phyloP scores from a whole-genome alignment of 306 rosid genomes.

The Ammopiptanthus mongolicus region DNA sequence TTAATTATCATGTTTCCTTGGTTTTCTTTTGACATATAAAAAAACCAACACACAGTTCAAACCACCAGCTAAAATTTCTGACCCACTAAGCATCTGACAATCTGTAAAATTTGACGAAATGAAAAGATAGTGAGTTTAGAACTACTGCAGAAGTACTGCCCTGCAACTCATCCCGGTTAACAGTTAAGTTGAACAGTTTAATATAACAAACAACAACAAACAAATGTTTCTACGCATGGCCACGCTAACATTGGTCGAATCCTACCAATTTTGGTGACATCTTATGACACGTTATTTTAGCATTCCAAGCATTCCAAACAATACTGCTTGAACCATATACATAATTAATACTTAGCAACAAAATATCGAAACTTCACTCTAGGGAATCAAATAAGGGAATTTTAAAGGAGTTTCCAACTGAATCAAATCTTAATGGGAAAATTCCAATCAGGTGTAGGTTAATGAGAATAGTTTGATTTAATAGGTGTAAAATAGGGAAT shows the following conservation, averaged over 20 bases:
- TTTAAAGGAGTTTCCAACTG: not conserved
- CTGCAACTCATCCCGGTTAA: not conserved
- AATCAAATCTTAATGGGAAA: not conserved
- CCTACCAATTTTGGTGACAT: not conserved
- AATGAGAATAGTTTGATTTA: conserved; percentile 13
- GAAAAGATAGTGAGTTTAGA: not conserved
- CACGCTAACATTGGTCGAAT: not conserved
- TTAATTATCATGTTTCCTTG: not conserved
- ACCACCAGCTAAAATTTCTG: not conserved
- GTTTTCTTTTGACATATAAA: not conserved
- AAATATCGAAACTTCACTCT: not conserved
- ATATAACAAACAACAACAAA: not conserved
- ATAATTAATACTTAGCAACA: not conserved
- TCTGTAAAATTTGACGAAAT: not conserved
- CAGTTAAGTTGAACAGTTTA: not conserved
- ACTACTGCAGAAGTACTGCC: not conserved
- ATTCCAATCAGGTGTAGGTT: not conserved
- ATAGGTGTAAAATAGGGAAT: not conserved
- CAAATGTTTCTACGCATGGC: not conserved
- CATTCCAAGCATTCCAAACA: conserved; percentile 13
- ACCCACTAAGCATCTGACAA: not conserved
- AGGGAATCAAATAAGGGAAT: not conserved
- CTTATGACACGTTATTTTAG: not conserved
- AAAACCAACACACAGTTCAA: not conserved
- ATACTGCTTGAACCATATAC: not conserved